These are phyloP conservation scores for Rosa rugosa DNA, from an alignment of 306 rosid genomes.

Conservation along the genomic window DNA sequence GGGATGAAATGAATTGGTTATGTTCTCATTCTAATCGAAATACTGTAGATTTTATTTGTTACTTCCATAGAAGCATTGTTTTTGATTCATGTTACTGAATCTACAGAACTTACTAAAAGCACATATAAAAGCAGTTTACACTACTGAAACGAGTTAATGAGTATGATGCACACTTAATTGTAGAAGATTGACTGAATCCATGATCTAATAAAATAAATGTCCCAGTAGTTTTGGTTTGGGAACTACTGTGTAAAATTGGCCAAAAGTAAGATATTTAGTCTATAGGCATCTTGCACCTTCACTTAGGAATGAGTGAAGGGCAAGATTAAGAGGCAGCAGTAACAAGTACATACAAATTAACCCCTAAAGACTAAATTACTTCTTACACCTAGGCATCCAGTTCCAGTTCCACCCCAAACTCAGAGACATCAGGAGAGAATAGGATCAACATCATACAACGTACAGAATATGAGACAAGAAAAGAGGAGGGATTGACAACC, in stretches of 20 bases:
- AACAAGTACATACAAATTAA: too few species aligned
- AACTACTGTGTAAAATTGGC: neutral
- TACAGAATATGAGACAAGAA: too few species aligned
- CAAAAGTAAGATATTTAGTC: neutral
- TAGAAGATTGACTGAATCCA: neutral
- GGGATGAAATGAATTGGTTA: neutral
- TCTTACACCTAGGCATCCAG: too few species aligned
- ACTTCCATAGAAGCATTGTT: neutral
- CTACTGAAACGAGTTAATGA: neutral
- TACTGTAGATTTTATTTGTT: neutral
- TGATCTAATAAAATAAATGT: neutral
- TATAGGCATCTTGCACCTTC: neutral
- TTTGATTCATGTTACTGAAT: neutral
- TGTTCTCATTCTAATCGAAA: neutral
- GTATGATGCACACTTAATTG: neutral
- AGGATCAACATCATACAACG: too few species aligned
- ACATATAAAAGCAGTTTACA: neutral
- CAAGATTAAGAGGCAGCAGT: too few species aligned
- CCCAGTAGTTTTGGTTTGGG: neutral
- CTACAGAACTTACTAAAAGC: neutral
- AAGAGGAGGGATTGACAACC: too few species aligned
- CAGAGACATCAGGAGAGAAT: too few species aligned
- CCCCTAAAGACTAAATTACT: too few species aligned
- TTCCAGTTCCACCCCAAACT: too few species aligned
- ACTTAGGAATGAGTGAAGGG: too few species aligned